These are phyloP conservation scores for Mrakiaceae sp. DNA, from an alignment of 1,284 basidiomycete genomes.

Conservation along the genomic window DNA sequence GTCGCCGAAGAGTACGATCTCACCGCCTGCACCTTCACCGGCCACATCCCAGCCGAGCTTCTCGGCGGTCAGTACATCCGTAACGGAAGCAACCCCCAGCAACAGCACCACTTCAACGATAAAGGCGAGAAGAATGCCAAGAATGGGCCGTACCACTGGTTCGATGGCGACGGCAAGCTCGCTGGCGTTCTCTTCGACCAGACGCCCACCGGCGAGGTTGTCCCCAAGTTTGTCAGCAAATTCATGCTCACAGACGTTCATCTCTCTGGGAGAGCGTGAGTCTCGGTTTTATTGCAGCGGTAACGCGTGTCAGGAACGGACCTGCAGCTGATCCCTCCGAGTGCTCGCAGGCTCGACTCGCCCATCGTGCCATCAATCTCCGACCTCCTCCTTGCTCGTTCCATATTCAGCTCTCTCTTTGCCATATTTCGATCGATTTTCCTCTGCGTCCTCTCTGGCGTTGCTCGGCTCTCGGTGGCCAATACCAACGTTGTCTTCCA, in stretches of 20 bases:
- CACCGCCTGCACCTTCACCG: conserved; percentile 24
- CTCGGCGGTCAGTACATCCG: conserved; percentile 37
- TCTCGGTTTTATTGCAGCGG: too few relatives aligned
- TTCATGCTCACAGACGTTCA: conserved; percentile 19
- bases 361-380: conserved; percentile 39
- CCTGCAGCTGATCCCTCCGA: too few relatives aligned
- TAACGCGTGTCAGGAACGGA: too few relatives aligned
- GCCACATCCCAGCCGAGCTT: conserved; percentile 26
- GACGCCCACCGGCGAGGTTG: neutral
- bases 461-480: conserved; percentile 36
- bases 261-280: conserved; percentile 15
- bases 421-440: conserved; percentile 36
- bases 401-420: conserved; percentile 32
- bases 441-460: conserved; percentile 22
- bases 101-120: neutral
- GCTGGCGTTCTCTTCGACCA: conserved; percentile 37
- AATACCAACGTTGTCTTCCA: conserved; percentile 40
- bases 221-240: conserved; percentile 21
- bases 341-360: conserved; percentile 13
- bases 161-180: conserved; percentile 41
- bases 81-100: conserved; percentile 39
- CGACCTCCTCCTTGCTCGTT: conserved; percentile 38
- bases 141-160: conserved; percentile 19
- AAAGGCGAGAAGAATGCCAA: too few relatives aligned
- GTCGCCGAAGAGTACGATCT: conserved; percentile 27